Conservation (phyloP, 371 early-diverging fungal species). For the Mucor circinelloides region DNA sequence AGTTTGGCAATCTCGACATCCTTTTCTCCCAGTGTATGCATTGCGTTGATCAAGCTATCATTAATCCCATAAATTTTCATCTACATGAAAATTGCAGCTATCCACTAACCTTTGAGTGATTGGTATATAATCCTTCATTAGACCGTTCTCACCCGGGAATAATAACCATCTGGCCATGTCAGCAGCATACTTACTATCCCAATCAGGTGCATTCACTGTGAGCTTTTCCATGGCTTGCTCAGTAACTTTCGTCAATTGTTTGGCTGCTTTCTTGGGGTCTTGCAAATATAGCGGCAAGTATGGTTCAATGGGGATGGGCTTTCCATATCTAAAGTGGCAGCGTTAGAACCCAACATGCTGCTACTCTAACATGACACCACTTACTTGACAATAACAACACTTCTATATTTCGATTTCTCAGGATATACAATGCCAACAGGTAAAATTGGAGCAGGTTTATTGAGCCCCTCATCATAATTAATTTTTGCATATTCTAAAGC, state of each 20-base stretch:
- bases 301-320: conserved; percentile 52
- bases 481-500: conserved; percentile 56
- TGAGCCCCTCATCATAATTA: conserved; percentile 30
- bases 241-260: conserved; percentile 48
- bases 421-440: conserved; percentile 62
- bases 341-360: background rate
- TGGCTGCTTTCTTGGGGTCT: conserved; percentile 53
- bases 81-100: background rate
- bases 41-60: conserved; percentile 48
- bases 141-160: conserved; percentile 48
- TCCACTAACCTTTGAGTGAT: conserved; percentile 51
- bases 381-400: conserved; percentile 55
- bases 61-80: background rate
- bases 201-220: conserved; percentile 56
- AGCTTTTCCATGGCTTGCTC: conserved; percentile 38
- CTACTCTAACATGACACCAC: background rate
- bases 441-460: conserved; percentile 36
- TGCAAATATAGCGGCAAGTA: conserved; percentile 44
- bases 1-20: conserved; percentile 37
- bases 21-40: conserved; percentile 27
- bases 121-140: conserved; percentile 51
- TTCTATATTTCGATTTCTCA: conserved; percentile 61
- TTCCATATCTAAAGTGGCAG: conserved; percentile 41
- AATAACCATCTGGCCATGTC: conserved; percentile 53
- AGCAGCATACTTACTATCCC: conserved; percentile 54